Conservation (phyloP, 2,329 filamentous ascomycete genomes). For the Aspergillus brunneoviolaceus region DNA sequence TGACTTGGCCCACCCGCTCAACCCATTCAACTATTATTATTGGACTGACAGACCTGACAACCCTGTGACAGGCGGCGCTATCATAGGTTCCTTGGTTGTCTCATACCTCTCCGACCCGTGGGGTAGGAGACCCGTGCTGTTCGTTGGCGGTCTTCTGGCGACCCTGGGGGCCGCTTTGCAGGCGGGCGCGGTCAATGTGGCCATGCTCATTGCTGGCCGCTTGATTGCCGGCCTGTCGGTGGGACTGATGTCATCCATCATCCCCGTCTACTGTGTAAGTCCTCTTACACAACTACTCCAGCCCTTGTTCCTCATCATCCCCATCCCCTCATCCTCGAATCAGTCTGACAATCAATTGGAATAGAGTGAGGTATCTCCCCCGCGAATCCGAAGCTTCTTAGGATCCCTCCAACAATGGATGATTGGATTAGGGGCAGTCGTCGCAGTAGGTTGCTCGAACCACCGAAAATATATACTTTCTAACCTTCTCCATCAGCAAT, state of each 20-base stretch:
- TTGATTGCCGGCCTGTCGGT: conserved; percentile 52
- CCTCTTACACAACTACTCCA: background rate
- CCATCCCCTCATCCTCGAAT: background rate
- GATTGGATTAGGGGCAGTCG: conserved; percentile 45
- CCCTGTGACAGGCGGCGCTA: conserved; percentile 35
- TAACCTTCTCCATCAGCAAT: conserved; percentile 36
- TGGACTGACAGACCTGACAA: background rate
- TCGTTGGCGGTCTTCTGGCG: conserved; percentile 35
- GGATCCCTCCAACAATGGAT: conserved; percentile 49
- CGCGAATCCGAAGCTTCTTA: conserved; percentile 41
- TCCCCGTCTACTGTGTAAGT: conserved; percentile 49
- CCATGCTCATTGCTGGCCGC: conserved; percentile 50
- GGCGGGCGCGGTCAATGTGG: conserved; percentile 33
- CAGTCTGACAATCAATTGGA: background rate
- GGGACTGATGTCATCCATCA: conserved; percentile 49
- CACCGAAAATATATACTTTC: background rate
- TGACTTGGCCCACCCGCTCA: background rate
- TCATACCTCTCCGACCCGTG: conserved; percentile 35
- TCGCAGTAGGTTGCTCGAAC: conserved; percentile 32
- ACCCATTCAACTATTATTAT: too few relatives aligned
- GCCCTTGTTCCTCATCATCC: too few relatives aligned
- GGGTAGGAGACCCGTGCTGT: conserved; percentile 36
- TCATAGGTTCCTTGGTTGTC: conserved; percentile 36
- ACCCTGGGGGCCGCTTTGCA: conserved; percentile 38
- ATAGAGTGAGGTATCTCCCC: conserved; percentile 41